Evolutionary conservation across 2,329 filamentous ascomycete genomes (phyloP).

Genomic region (Parascedosporium putredinis): DNA sequence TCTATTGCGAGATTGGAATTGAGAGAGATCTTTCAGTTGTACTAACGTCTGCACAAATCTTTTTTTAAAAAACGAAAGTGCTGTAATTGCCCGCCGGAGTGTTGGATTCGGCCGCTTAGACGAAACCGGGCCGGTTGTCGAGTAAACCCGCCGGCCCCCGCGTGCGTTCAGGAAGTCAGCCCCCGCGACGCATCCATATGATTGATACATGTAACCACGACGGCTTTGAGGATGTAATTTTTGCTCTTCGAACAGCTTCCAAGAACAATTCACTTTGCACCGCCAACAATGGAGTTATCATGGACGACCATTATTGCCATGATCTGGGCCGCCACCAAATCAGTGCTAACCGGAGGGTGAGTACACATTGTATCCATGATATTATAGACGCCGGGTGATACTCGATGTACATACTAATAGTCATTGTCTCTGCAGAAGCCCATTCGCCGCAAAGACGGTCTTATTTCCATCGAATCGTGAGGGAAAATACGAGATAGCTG

Average conservation of each 20-base stretch:
- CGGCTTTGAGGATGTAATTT: background rate
- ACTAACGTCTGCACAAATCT: background rate
- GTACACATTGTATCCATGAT: background rate
- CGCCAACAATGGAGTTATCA: background rate
- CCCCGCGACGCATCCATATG: background rate
- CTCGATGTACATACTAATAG: too few species aligned
- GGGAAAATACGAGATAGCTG: background rate
- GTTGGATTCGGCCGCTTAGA: background rate
- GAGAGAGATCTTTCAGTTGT: background rate
- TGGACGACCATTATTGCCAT: background rate
- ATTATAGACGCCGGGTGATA: background rate
- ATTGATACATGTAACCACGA: background rate
- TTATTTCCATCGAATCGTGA: background rate
- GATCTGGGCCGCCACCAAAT: background rate
- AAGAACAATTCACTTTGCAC: background rate
- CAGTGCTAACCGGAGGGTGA: background rate
- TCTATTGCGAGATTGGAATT: background rate
- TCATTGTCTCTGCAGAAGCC: background rate
- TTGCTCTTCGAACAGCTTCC: background rate
- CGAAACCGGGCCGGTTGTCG: background rate
- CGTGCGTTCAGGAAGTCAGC: background rate
- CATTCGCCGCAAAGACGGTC: background rate
- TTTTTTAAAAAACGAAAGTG: background rate
- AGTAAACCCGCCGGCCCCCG: background rate
- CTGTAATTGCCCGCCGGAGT: background rate